These are phyloP conservation scores for Phytophthora brassicae DNA, from an alignment of 352 stramenopile genomes.

Conservation along the genomic window DNA sequence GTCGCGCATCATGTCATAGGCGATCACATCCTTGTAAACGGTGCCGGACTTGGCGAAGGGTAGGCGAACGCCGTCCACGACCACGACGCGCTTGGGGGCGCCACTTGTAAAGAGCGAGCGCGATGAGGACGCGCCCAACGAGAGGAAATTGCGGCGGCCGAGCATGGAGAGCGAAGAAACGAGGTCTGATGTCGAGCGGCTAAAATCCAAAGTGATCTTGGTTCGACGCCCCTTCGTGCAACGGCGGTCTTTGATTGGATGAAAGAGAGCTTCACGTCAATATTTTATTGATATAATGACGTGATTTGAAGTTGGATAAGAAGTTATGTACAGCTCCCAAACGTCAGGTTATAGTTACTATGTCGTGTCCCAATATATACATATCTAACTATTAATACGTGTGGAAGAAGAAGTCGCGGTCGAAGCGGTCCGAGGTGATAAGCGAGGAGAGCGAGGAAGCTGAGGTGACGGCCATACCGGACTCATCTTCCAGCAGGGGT, in stretches of 20 bases:
- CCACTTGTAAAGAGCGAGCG: constrained; percentile 35
- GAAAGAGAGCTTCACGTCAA: constrained; percentile 15
- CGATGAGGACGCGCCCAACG: constrained; percentile 28
- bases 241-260: constrained; percentile 21
- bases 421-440: constrained; percentile 42
- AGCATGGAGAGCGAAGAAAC: constrained; percentile 27
- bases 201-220: constrained; percentile 34
- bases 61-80: constrained; percentile 93
- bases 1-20: constrained; percentile 96
- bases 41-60: constrained; percentile 95
- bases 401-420: constrained; percentile 38
- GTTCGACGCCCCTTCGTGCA: constrained; percentile 12
- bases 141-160: constrained; percentile 19
- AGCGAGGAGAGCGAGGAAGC: constrained; percentile 40
- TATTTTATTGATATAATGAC: constrained; percentile 13
- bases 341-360: not conserved
- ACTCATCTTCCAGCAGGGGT: constrained; percentile 31
- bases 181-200: constrained; percentile 2
- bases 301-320: constrained; percentile 17
- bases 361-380: not conserved
- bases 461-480: constrained; percentile 27
- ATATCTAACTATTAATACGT: constrained; percentile 19
- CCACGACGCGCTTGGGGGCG: constrained; percentile 79
- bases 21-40: constrained; percentile 96
- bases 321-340: no score